Evolutionary conservation across 345 rosid genomes (phyloP).

Genomic region (Gossypium australe): DNA sequence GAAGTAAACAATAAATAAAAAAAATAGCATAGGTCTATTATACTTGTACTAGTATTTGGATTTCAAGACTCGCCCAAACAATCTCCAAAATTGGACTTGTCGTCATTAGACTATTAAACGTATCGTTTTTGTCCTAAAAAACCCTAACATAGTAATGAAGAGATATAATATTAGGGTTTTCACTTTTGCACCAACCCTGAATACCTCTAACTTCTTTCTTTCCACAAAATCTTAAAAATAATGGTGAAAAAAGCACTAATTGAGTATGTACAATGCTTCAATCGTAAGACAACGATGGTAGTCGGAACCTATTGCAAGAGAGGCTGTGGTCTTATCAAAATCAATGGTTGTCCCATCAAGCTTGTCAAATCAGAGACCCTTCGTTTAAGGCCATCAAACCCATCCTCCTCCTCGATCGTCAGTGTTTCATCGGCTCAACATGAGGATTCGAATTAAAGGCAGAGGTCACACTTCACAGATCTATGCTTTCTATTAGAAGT

Average conservation of each 20-base stretch:
- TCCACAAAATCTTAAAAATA: no score
- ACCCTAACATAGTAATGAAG: no score
- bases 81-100: no score
- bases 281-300: constrained; percentile 71
- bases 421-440: constrained; percentile 59
- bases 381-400: constrained; percentile 69
- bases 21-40: no score
- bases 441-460: constrained; percentile 64
- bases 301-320: constrained; percentile 74
- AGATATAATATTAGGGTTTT: no score
- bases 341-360: constrained; percentile 77
- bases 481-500: constrained; percentile 82
- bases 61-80: no score
- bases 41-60: no score
- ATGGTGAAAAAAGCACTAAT: constrained; percentile 8
- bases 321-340: constrained; percentile 67
- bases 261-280: constrained; percentile 69
- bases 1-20: no score
- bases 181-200: no score
- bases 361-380: constrained; percentile 73
- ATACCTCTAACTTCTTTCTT: no score
- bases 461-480: constrained; percentile 76
- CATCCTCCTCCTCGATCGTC: constrained; percentile 62
- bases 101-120: no score
- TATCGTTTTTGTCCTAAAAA: no score